Evolutionary conservation across 345 rosid species (phyloP), one percentile per base, ranked within the genome.

Genomic region (Eucalyptus cloeziana): DNA sequence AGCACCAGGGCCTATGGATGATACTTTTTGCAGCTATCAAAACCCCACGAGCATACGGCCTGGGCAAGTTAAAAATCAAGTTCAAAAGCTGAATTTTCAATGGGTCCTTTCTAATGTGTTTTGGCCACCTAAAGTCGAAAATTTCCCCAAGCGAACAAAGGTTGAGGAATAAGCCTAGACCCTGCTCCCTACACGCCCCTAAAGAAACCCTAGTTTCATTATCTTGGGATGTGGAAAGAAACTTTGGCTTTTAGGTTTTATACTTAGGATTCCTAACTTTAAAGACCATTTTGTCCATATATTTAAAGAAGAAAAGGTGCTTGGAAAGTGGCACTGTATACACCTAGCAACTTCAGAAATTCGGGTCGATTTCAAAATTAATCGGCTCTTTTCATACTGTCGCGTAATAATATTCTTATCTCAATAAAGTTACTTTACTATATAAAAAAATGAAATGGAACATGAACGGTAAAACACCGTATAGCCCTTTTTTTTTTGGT

Each of bases 251-350:
- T 94, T 88, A 88, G 93, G 92, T 64, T 81, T 92, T 88, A 88
- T 88, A 90, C 97, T 93, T 95, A 67, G 96, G 97, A 95, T 95
- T 94, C 96, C 95, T 86, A 88, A 54, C 93, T 94, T 95, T 92
- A 88, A 87, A 89, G 64, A 56, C 88, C 88, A 85, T 87, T 91
- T 87, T 45, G 49, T 47, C 52, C 81, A 37, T 37, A 33, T 89
- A 67, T 31, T 40, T 24, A 27, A 24, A 56, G 24, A 27, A 76
- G 88, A 86, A 27, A 88, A 51, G 67, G 71, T 58, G 67, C 31
- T 71, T 80, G 88, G 58, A 81, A 86, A 87, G 14, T 49, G 81
- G 85, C 52, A 43, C 3, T 12, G 47, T 21, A 3, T 40, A 10
- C 15, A 3, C 22, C 9, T 76, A 40, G 13, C 30, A 21, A 21